Conservation (phyloP, 495 filamentous ascomycete genomes). For the Terfezia boudieri region DNA sequence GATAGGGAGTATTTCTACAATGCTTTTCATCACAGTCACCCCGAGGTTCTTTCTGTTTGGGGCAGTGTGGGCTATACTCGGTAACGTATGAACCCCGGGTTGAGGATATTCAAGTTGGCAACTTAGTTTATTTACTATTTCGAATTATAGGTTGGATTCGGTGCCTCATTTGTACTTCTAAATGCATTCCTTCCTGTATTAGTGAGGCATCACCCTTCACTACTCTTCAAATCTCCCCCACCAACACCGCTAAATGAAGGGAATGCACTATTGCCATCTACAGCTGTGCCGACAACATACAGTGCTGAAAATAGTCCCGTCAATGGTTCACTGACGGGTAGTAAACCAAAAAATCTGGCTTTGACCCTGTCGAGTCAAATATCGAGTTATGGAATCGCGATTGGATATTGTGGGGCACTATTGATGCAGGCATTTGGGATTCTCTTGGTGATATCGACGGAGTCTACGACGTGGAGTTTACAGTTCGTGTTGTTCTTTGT, state of each 20-base stretch:
- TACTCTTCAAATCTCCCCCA: constrained; percentile 10
- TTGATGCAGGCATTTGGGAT: constrained; percentile 60
- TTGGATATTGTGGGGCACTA: constrained; percentile 68
- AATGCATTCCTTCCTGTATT: constrained; percentile 69
- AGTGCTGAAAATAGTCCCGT: no score
- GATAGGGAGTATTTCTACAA: constrained; percentile 56
- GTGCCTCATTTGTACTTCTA: constrained; percentile 63
- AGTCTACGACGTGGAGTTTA: constrained; percentile 55
- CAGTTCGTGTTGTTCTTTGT: constrained; percentile 68
- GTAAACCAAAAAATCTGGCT: not conserved
- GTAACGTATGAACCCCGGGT: constrained; percentile 43
- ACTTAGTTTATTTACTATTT: constrained; percentile 20
- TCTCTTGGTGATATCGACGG: constrained; percentile 39
- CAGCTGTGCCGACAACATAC: no score
- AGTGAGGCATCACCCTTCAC: constrained; percentile 49
- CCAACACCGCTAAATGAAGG: not conserved
- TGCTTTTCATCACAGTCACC: constrained; percentile 65
- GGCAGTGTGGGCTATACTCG: constrained; percentile 60
- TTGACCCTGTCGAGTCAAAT: constrained; percentile 49
- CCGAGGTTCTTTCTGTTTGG: constrained; percentile 57
- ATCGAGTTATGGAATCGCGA: constrained; percentile 72
- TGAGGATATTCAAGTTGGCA: no score
- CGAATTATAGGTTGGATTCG: constrained; percentile 32
- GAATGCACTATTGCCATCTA: no score
- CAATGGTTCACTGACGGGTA: no score